phyloP scores from a whole-genome alignment of 73 alveolate genomes.

The Stentor coeruleus region DNA sequence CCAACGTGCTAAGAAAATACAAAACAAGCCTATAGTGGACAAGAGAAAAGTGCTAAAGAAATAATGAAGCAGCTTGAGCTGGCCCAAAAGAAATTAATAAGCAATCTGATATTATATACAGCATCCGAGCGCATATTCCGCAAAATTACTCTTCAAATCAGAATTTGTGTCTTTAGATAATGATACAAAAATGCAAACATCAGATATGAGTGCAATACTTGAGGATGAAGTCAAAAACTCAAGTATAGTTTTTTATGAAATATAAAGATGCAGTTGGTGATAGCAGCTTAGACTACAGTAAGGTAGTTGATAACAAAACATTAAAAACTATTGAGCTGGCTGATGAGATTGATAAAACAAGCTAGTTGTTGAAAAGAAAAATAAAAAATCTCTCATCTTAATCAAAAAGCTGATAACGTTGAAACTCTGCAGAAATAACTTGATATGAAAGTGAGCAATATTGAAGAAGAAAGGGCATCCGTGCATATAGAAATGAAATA shows the following conservation, averaged over 20 bases:
- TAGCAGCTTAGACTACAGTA: background rate
- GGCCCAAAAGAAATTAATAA: constrained; percentile 41
- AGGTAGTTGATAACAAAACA: background rate
- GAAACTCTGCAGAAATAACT: background rate
- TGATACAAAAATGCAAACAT: background rate
- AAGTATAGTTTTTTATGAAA: background rate
- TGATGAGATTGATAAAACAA: background rate
- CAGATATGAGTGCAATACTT: background rate
- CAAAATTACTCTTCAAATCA: constrained; percentile 33
- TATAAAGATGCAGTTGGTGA: background rate
- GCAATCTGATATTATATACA: constrained; percentile 43
- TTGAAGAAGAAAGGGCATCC: background rate
- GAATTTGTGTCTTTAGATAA: background rate
- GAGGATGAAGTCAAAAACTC: background rate
- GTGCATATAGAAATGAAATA: background rate
- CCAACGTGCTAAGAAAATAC: constrained; percentile 88
- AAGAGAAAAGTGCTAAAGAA: constrained; percentile 15
- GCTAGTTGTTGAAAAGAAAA: background rate
- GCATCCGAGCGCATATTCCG: constrained; percentile 30
- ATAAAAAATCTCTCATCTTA: background rate
- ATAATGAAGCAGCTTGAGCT: constrained; percentile 50
- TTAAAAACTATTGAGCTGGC: background rate
- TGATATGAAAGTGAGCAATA: background rate
- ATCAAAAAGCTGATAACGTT: background rate
- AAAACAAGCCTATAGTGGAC: constrained; percentile 64